Evolutionary conservation across 768 basidiomycete genomes (phyloP).

Genomic region (Lentinula sp.): DNA sequence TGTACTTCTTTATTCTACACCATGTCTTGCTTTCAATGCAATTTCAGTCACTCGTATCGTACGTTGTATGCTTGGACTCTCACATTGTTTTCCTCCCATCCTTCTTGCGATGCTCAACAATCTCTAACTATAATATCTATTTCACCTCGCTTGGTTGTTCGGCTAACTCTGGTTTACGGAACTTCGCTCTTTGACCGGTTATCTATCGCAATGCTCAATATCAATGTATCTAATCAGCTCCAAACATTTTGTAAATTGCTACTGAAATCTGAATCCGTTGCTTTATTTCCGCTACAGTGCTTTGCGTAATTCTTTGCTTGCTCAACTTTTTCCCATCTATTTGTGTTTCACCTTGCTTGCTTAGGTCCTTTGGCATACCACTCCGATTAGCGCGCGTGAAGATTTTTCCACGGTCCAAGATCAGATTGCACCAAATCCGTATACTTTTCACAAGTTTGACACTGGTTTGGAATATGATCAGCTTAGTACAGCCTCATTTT

Average conservation of each 20-base stretch:
- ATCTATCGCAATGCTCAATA: neutral
- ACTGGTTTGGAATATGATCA: too few species aligned
- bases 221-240: neutral
- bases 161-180: neutral
- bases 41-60: neutral
- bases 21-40: conserved; percentile 1
- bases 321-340: too few species aligned
- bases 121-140: neutral
- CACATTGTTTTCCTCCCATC: neutral
- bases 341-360: too few species aligned
- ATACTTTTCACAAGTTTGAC: too few species aligned
- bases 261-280: neutral
- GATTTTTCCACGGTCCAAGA: too few species aligned
- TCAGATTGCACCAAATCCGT: too few species aligned
- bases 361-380: too few species aligned
- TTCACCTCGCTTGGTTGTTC: neutral
- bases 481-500: too few species aligned
- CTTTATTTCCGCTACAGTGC: neutral
- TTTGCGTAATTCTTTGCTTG: too few species aligned
- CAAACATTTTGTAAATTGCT: neutral
- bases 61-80: neutral
- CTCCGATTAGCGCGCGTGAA: too few species aligned
- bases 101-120: neutral
- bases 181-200: neutral
- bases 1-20: neutral